phyloP scores from a whole-genome alignment of 148 eudicot species.

The Simmondsia chinensis region DNA sequence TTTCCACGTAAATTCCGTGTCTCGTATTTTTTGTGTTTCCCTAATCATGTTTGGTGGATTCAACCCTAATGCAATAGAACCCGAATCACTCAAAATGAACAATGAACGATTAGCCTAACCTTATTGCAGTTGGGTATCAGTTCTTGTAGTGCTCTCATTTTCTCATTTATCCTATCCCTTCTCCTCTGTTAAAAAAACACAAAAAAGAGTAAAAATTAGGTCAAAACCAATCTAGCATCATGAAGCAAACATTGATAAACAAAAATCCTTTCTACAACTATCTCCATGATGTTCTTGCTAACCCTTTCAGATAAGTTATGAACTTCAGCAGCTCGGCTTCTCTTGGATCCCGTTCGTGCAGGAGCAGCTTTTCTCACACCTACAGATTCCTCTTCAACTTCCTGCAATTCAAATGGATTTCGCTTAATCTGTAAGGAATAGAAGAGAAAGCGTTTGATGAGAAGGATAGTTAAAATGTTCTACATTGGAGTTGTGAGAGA shows the following conservation, averaged over 20 bases:
- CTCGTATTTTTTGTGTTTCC: no score
- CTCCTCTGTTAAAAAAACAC: slow-evolving; percentile 55
- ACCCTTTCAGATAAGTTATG: slow-evolving; percentile 97
- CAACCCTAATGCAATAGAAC: no score
- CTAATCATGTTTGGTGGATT: no score
- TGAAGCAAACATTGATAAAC: slow-evolving; percentile 1
- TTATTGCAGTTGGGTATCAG: slow-evolving; percentile 98
- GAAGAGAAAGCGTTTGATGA: no score
- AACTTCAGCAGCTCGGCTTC: slow-evolving; percentile 99
- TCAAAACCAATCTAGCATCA: slow-evolving; percentile 1
- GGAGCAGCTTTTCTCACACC: slow-evolving; percentile 41
- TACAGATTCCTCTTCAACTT: slow-evolving; percentile 79
- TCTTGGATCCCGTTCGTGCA: slow-evolving; percentile 63
- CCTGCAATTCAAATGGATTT: no score
- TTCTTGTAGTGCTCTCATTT: slow-evolving; percentile 96
- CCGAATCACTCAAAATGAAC: no score
- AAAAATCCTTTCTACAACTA: background rate
- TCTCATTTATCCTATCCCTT: slow-evolving; percentile 94
- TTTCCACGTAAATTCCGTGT: no score
- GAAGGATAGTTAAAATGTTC: no score
- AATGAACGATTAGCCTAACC: no score
- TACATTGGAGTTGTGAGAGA: no score
- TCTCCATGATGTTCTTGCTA: slow-evolving; percentile 15
- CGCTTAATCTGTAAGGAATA: no score
- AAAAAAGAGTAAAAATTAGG: background rate